phyloP scores from a whole-genome alignment of 2,329 filamentous ascomycete genomes.

The Chaetothyriales sp. region DNA sequence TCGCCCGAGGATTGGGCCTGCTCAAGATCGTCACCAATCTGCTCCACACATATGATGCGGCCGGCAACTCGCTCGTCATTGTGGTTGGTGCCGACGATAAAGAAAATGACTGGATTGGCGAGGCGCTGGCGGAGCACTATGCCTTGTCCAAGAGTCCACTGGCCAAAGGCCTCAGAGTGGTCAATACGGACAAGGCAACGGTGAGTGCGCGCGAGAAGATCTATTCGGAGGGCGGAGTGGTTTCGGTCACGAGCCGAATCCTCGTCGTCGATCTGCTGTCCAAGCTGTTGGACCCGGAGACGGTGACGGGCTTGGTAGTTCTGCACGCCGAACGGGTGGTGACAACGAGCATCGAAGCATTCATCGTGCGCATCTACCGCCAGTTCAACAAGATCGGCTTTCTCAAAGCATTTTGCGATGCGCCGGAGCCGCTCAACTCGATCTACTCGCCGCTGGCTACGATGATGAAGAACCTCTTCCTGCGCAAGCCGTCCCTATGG shows the following conservation, averaged over 20 bases:
- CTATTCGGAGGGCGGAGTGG: slow-evolving; percentile 76
- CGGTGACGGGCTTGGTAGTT: slow-evolving; percentile 71
- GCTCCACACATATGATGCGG: slow-evolving; percentile 89
- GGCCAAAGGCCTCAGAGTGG: slow-evolving; percentile 71
- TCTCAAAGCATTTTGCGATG: slow-evolving; percentile 89
- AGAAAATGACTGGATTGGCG: slow-evolving; percentile 94
- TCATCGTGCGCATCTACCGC: slow-evolving; percentile 83
- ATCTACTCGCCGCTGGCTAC: slow-evolving; percentile 78
- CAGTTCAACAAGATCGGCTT: slow-evolving; percentile 92
- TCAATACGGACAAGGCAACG: slow-evolving; percentile 88
- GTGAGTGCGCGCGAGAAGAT: slow-evolving; percentile 79
- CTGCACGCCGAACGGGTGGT: slow-evolving; percentile 74
- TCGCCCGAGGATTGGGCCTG: slow-evolving; percentile 82
- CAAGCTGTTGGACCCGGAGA: slow-evolving; percentile 61
- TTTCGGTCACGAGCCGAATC: slow-evolving; percentile 91
- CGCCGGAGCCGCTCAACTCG: slow-evolving; percentile 73
- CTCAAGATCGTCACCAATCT: slow-evolving; percentile 89
- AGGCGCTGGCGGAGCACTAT: slow-evolving; percentile 87
- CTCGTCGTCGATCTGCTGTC: slow-evolving; percentile 86
- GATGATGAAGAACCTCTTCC: slow-evolving; percentile 84
- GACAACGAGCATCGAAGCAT: slow-evolving; percentile 81
- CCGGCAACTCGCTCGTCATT: slow-evolving; percentile 81
- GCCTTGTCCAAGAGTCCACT: slow-evolving; percentile 70
- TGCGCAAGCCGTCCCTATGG: slow-evolving; percentile 79
- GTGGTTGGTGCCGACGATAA: slow-evolving; percentile 79